These are phyloP conservation scores for Moricandia moricandioides DNA, from an alignment of 345 rosid genomes.

Conservation along the genomic window DNA sequence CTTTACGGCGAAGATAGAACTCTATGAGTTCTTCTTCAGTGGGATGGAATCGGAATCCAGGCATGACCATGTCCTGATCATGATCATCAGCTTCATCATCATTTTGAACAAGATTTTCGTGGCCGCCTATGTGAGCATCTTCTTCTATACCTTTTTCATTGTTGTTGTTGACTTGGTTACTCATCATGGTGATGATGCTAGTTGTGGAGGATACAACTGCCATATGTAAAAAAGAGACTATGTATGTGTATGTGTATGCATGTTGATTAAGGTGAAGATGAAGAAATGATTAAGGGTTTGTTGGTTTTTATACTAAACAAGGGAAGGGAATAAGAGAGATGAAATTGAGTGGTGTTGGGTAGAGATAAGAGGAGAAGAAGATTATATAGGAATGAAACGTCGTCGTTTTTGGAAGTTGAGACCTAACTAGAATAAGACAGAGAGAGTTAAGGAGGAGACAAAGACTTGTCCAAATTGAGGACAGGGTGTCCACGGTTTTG, in stretches of 20 bases:
- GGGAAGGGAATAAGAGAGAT: slow-evolving; percentile 18
- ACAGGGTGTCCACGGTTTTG: slow-evolving; percentile 49
- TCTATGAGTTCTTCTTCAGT: slow-evolving; percentile 98
- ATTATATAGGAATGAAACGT: slow-evolving; percentile 26
- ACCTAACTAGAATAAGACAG: slow-evolving; percentile 19
- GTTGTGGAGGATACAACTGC: slow-evolving; percentile 62
- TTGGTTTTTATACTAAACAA: slow-evolving; percentile 31
- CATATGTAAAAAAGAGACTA: slow-evolving; percentile 36
- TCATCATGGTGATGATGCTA: slow-evolving; percentile 45
- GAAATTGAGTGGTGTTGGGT: slow-evolving; percentile 37
- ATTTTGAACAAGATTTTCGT: slow-evolving; percentile 24
- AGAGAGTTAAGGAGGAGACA: slow-evolving; percentile 49
- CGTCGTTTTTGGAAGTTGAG: slow-evolving; percentile 13
- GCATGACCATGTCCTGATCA: slow-evolving; percentile 97
- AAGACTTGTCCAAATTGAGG: slow-evolving; percentile 56
- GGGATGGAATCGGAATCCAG: slow-evolving; percentile 97
- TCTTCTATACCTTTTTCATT: slow-evolving; percentile 28
- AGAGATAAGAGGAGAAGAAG: slow-evolving; percentile 34
- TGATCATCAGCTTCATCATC: slow-evolving; percentile 56
- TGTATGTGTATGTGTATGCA: slow-evolving; percentile 22
- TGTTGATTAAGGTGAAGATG: slow-evolving; percentile 28
- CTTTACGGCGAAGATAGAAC: slow-evolving; percentile 99
- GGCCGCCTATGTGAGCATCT: slow-evolving; percentile 25
- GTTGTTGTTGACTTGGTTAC: slow-evolving; percentile 33
- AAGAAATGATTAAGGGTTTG: slow-evolving; percentile 28